Conservation (phyloP, 306 rosid genomes). For the Medicago truncatula region MtrunA17r5.0-ANR NC_053048.1:55448001-55448500, state of each 20-base stretch:
- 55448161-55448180: constrained; percentile 32
- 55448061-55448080: constrained; percentile 17
- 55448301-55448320: constrained; percentile 50
- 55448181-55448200: constrained; percentile 48
- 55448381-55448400: constrained; percentile 9
- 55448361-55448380: constrained; percentile 25
- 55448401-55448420: constrained; percentile 25
- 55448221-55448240: constrained; percentile 47
- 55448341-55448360: constrained; percentile 57
- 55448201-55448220: constrained; percentile 38
- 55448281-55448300: constrained; percentile 52
- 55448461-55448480: background rate
- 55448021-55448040: constrained; percentile 55
- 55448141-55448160: background rate
- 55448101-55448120: background rate
- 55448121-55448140: background rate
- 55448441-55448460: too few species aligned
- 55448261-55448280: constrained; percentile 59
- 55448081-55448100: constrained; percentile 40
- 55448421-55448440: too few species aligned
- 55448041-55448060: constrained; percentile 67
- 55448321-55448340: constrained; percentile 50
- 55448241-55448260: constrained; percentile 49
- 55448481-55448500: background rate
- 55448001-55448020: constrained; percentile 41